Evolutionary conservation across 352 stramenopile species (phyloP).

Genomic region (Globisporangium viniferum): DNA sequence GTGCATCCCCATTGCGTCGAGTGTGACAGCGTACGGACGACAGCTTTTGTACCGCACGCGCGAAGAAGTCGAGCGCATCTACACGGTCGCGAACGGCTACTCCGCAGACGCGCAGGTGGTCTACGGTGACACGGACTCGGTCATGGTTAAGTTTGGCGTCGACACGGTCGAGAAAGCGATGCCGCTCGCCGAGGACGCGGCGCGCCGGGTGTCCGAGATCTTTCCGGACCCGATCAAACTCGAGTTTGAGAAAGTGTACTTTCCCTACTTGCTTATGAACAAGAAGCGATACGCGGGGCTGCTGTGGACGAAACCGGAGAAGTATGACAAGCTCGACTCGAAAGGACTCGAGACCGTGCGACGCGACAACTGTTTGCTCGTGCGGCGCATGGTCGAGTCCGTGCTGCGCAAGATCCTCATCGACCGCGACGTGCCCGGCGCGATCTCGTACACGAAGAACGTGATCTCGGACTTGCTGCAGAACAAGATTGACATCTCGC

Average conservation of each 20-base stretch:
- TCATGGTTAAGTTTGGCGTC: conserved; percentile 99
- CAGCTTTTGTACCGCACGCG: conserved; percentile 97
- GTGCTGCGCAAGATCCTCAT: conserved; percentile 99
- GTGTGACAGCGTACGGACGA: conserved; percentile 97
- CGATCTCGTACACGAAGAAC: conserved; percentile 97
- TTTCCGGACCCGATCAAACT: conserved; percentile 98
- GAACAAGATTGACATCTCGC: conserved; percentile 99
- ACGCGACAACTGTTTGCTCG: conserved; percentile 98
- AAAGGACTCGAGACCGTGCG: conserved; percentile 99
- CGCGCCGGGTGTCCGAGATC: conserved; percentile 93
- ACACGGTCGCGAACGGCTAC: conserved; percentile 93
- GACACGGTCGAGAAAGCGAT: conserved; percentile 96
- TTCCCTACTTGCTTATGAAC: conserved; percentile 99
- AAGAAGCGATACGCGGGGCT: conserved; percentile 96
- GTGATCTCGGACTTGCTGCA: conserved; percentile 98
- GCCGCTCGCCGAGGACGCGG: conserved; percentile 96
- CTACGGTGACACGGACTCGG: conserved; percentile 99
- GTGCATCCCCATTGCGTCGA: conserved; percentile 98
- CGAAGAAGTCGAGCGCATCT: conserved; percentile 95
- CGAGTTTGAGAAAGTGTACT: conserved; percentile 99
- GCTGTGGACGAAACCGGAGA: conserved; percentile 89
- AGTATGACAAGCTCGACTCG: conserved; percentile 99
- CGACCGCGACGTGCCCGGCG: conserved; percentile 92
- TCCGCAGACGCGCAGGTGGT: conserved; percentile 95
- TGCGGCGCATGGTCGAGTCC: conserved; percentile 97